Evolutionary conservation across 108 stramenopile species (phyloP), one percentile per base, ranked within the genome.

Genomic region (Pseudonitzschia delicatissima): DNA sequence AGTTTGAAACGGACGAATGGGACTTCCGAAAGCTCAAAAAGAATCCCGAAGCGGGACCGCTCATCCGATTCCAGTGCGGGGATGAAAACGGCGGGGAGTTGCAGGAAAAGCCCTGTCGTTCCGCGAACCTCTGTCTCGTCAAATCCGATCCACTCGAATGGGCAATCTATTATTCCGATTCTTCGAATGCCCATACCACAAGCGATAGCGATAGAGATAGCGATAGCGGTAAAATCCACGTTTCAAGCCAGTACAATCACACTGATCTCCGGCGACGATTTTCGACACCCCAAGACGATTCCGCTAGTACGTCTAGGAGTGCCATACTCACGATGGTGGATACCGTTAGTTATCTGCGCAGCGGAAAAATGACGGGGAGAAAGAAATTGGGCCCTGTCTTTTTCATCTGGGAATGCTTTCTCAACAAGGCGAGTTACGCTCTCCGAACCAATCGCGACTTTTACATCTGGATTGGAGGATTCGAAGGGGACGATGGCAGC

Each of bases 281-380:
- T 0, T 25, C 20, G 23, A 8, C 21, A 1, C 25, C 26, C 6
- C 5, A 12, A 20, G 27, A 52, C 5, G 51, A 29, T 26, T 8
- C 23, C 5, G 0, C 0, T 5, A 11, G 27, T 12, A 28, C 5
- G 51, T 27, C 29, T 2, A 11, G 17, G 12, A 31, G n/a, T 27
- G 29, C 29, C 29, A 55, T 55, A 13, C 17, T 55, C n/a, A 55
- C 53, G n/a, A 55, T 55, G 53, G 53, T 55, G 29, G 31, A 55
- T 27, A 55, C 53, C 11, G 17, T 33, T 0, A 7, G n/a, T n/a
- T 55, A 55, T 27, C 32, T 55, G 3, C 29, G 32, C 13, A 8
- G n/a, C 32, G 53, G 53, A 31, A 48, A 48, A 7, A 48, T 2
- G 21, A 2, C 42, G 17, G 17, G 21, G 47, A 17, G 2, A 3